These are phyloP conservation scores for Trifolium subterraneum DNA, from an alignment of 306 rosid species.

Conservation along the genomic window DNA sequence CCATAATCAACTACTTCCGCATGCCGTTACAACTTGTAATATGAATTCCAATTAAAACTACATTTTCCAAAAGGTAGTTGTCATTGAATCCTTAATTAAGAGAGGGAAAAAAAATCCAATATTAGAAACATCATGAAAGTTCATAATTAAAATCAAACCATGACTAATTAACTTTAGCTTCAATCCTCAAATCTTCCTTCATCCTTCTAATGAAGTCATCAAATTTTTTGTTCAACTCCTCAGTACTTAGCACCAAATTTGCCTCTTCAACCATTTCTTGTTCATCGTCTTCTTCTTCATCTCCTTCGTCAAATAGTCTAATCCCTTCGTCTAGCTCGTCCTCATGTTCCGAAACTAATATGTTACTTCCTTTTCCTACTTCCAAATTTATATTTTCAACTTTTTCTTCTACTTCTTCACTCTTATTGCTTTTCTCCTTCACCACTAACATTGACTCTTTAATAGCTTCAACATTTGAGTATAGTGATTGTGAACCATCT, in stretches of 20 bases:
- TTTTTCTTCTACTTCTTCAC: constrained; percentile 18
- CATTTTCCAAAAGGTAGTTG: constrained; percentile 16
- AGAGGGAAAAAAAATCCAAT: neutral
- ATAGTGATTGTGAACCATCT: constrained; percentile 25
- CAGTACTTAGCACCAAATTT: constrained; percentile 57
- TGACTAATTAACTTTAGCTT: constrained; percentile 62
- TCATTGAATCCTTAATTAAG: too few relatives aligned
- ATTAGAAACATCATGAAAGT: constrained; percentile 23
- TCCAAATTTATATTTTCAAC: constrained; percentile 19
- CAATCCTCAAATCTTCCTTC: constrained; percentile 69
- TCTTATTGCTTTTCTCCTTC: constrained; percentile 25
- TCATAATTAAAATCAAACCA: constrained; percentile 46
- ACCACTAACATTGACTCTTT: constrained; percentile 38
- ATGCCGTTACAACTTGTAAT: too few relatives aligned
- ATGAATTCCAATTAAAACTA: too few relatives aligned
- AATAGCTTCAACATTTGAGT: constrained; percentile 26
- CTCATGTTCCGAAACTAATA: constrained; percentile 24
- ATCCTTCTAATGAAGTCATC: constrained; percentile 81
- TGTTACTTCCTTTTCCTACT: constrained; percentile 21
- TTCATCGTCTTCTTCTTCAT: constrained; percentile 23
- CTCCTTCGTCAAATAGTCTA: constrained; percentile 11
- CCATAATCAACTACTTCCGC: too few relatives aligned
- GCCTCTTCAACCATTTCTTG: constrained; percentile 43
- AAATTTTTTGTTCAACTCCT: constrained; percentile 76
- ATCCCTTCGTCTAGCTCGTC: constrained; percentile 35